Percentiles rank a stretch among this genome's conserved stretches.
Evolutionary conservation across 192 early-diverging fungal genomes (phyloP).

Genomic region (Podila epicladia): DNA sequence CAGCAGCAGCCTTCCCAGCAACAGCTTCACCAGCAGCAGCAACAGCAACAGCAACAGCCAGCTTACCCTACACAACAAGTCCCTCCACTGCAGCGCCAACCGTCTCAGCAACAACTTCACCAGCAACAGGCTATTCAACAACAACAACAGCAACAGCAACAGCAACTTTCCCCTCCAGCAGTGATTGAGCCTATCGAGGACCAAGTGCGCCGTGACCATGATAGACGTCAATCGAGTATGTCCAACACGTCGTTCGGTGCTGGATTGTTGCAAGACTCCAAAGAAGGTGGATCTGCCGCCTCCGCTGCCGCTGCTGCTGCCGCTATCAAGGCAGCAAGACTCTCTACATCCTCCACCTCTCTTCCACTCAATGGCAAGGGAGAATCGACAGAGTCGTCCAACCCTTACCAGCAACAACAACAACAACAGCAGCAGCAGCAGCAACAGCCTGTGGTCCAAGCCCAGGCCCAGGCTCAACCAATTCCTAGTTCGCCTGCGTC

Average conservation of each 20-base stretch:
- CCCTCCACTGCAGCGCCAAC: constrained; percentile 7
- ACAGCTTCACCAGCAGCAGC: constrained; percentile 17
- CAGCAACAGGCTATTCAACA: constrained; percentile 7
- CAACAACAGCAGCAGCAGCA: constrained; percentile 14
- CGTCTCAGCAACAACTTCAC: constrained; percentile 3
- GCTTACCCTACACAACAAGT: background rate
- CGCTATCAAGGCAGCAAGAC: constrained; percentile 32
- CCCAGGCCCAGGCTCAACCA: constrained; percentile 13
- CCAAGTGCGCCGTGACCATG: constrained; percentile 7
- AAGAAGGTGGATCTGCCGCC: constrained; percentile 18
- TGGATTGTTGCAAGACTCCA: background rate
- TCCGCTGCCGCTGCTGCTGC: constrained; percentile 20
- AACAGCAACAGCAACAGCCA: background rate
- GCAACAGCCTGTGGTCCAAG: constrained; percentile 30
- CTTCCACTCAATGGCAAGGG: background rate
- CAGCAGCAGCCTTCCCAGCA: background rate
- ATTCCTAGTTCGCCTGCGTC: constrained; percentile 24
- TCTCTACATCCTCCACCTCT: constrained; percentile 16
- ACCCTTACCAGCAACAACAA: constrained; percentile 16
- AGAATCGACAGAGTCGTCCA: background rate
- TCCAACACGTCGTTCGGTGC: constrained; percentile 13
- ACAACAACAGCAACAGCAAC: constrained; percentile 9
- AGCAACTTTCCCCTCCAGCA: background rate
- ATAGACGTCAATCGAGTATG: constrained; percentile 13
- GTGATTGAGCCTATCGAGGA: background rate